A percentile compares a stretch with the other conserved stretches of the same genome.
phyloP scores from a whole-genome alignment of 2,329 filamentous ascomycete genomes.

The Sporothrix pallida region DNA sequence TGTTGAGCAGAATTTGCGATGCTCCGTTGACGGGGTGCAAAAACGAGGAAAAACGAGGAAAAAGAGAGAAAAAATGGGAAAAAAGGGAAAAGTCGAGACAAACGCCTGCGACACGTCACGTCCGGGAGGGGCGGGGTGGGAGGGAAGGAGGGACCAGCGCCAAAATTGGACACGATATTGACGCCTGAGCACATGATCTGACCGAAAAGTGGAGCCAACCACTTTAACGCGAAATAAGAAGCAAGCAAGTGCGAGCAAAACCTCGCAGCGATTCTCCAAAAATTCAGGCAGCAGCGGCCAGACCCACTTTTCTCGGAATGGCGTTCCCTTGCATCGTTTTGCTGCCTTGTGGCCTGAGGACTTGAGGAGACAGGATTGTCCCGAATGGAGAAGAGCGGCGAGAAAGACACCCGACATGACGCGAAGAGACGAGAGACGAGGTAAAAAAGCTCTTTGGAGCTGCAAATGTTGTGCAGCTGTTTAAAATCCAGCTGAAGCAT shows the following conservation, averaged over 20 bases:
- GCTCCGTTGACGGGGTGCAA: conserved; percentile 12
- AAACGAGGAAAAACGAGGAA: not conserved
- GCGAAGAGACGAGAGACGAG: not conserved
- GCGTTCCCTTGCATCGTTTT: not conserved
- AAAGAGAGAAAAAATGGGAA: conserved; percentile 4
- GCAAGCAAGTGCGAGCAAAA: not conserved
- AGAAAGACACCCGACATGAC: not conserved
- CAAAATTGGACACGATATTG: conserved; percentile 38
- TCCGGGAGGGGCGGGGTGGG: conserved; percentile 23
- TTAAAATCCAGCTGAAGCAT: not conserved
- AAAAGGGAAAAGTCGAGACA: conserved; percentile 27
- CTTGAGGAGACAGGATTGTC: not conserved
- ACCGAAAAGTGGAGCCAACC: conserved; percentile 13
- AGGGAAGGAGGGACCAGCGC: conserved; percentile 24
- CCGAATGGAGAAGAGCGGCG: not conserved
- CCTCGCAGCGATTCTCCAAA: not conserved
- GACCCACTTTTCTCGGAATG: not conserved
- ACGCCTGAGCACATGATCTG: conserved; percentile 42
- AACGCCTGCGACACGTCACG: conserved; percentile 28
- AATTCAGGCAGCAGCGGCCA: conserved; percentile 29
- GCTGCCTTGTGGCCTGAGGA: conserved; percentile 23
- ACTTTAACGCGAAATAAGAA: conserved; percentile 10
- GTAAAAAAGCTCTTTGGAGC: not conserved
- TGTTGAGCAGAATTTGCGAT: conserved; percentile 27
- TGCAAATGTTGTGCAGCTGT: not conserved